Evolutionary conservation across 805 yeast genomes (phyloP).

Genomic region (Pichia phayaonensis): DNA sequence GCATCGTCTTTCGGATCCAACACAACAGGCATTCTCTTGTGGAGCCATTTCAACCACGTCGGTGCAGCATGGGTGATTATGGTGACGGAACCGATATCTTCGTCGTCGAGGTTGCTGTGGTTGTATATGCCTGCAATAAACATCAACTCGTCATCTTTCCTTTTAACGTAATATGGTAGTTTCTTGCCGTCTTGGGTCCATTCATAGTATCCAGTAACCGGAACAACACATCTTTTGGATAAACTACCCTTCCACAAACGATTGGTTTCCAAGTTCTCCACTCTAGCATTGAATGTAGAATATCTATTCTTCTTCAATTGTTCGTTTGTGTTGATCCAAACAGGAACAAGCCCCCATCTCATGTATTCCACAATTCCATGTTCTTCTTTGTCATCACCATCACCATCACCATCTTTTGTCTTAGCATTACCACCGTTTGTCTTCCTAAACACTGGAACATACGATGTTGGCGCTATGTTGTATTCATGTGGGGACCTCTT

Average conservation of each 20-base stretch:
- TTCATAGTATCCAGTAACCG: constrained; percentile 80
- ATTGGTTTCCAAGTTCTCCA: constrained; percentile 48
- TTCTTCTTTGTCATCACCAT: not conserved
- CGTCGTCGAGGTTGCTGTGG: constrained; percentile 21
- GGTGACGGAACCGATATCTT: constrained; percentile 44
- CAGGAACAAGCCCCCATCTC: constrained; percentile 79
- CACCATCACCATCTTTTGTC: not conserved
- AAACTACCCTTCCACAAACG: constrained; percentile 51
- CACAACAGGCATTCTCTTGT: constrained; percentile 71
- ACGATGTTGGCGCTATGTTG: constrained; percentile 56
- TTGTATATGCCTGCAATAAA: constrained; percentile 57
- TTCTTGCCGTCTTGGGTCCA: constrained; percentile 46
- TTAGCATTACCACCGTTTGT: not conserved
- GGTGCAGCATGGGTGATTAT: constrained; percentile 72
- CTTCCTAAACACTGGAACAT: constrained; percentile 34
- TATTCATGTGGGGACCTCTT: constrained; percentile 32
- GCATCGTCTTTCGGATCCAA: constrained; percentile 49
- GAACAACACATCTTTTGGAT: constrained; percentile 60
- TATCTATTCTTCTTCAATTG: constrained; percentile 30
- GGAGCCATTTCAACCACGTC: constrained; percentile 56
- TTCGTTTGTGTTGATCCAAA: constrained; percentile 41
- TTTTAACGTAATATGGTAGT: constrained; percentile 58
- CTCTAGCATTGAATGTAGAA: constrained; percentile 66
- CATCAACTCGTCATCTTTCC: constrained; percentile 44
- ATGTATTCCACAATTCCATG: constrained; percentile 36